phyloP scores from a whole-genome alignment of 2,329 filamentous ascomycete genomes.

The Botrytis deweyae region DNA sequence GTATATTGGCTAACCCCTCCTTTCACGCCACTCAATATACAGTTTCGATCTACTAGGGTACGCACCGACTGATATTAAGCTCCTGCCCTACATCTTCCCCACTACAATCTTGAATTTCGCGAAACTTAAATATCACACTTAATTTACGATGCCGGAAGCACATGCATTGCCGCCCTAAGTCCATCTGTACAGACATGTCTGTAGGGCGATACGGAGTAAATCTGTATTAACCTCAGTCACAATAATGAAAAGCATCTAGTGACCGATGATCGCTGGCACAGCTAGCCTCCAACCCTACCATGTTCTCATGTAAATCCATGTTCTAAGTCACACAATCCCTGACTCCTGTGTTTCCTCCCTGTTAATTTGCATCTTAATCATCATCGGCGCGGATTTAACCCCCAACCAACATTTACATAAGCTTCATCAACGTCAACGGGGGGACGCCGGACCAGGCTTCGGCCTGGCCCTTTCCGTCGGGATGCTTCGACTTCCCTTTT shows the following conservation, averaged over 20 bases:
- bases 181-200: background rate
- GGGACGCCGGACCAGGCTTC: background rate
- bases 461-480: background rate
- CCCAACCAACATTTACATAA: constrained; percentile 2
- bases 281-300: background rate
- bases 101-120: background rate
- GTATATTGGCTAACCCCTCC: background rate
- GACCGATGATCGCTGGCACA: background rate
- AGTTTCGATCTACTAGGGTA: background rate
- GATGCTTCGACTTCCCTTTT: constrained; percentile 4
- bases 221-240: background rate
- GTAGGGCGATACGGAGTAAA: background rate
- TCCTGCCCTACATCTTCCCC: constrained; percentile 1
- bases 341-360: background rate
- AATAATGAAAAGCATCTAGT: background rate
- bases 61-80: background rate
- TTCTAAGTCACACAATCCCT: background rate
- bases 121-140: background rate
- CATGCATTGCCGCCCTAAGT: background rate
- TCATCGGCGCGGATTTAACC: background rate
- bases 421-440: background rate
- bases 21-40: background rate
- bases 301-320: background rate
- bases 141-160: background rate
- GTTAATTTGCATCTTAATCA: background rate